Percentiles rank a stretch among this genome's conserved stretches.
These are phyloP conservation scores for Nemania sp. DNA, from an alignment of 2,329 filamentous ascomycete species.

Conservation along the genomic window DNA sequence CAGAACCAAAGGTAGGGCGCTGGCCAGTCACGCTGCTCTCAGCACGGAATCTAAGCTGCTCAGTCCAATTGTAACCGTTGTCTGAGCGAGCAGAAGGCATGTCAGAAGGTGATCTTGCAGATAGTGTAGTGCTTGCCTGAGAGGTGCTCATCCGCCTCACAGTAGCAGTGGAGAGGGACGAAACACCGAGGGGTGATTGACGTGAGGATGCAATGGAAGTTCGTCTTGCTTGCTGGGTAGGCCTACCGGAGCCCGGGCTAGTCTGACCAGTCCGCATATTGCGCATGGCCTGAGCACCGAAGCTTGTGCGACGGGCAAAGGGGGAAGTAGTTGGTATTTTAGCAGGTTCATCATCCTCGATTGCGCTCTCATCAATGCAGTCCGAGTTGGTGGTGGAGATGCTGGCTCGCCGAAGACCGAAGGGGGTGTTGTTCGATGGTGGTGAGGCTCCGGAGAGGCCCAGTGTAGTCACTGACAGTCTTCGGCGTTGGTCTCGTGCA, in stretches of 20 bases:
- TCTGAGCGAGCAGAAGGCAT: slow-evolving; percentile 73
- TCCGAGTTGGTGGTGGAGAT: slow-evolving; percentile 75
- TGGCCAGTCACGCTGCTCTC: slow-evolving; percentile 77
- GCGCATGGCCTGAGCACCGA: slow-evolving; percentile 83
- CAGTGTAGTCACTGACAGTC: slow-evolving; percentile 79
- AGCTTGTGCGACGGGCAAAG: slow-evolving; percentile 87
- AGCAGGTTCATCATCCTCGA: slow-evolving; percentile 74
- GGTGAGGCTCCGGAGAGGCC: slow-evolving; percentile 79
- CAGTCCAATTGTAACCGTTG: slow-evolving; percentile 97
- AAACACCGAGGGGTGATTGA: slow-evolving; percentile 53
- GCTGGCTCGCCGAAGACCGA: slow-evolving; percentile 72
- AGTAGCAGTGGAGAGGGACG: slow-evolving; percentile 50
- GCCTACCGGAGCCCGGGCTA: slow-evolving; percentile 74
- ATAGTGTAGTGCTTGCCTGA: slow-evolving; percentile 71
- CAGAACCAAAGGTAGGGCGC: slow-evolving; percentile 67
- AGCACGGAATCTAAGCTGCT: slow-evolving; percentile 91
- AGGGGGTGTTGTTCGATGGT: slow-evolving; percentile 61
- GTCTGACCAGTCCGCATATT: slow-evolving; percentile 71
- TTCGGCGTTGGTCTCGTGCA: slow-evolving; percentile 66
- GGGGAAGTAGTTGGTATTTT: slow-evolving; percentile 76
- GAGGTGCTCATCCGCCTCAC: slow-evolving; percentile 53
- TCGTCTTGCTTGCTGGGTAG: slow-evolving; percentile 52
- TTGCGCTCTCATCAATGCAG: slow-evolving; percentile 77
- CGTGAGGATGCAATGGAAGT: slow-evolving; percentile 46
- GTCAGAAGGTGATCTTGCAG: slow-evolving; percentile 74